Evolutionary conservation across 2,329 filamentous ascomycete species (phyloP), one percentile per base, ranked within the genome.

Genomic region (Calycina herbarum): DNA sequence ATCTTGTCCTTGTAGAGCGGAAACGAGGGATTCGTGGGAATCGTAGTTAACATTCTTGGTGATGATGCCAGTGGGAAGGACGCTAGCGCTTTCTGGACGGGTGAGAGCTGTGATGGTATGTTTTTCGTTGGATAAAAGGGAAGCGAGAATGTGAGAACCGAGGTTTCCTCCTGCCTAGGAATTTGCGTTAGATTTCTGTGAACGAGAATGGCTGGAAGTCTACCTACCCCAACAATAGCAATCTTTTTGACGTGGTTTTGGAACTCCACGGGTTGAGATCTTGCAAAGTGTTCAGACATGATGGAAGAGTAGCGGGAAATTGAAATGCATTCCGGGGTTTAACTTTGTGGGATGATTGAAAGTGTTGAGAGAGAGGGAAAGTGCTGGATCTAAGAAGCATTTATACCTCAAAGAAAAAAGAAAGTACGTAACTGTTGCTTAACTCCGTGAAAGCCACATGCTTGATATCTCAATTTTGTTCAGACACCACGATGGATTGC

Each of bases 1-100:
- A 27, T 88, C 80, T 66, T 88, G 84, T 64, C 78, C 84, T 35
- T 77, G 72, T 2, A 89, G 79, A 2, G 84, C 85, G 0, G 74
- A 72, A 0, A 83, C 77, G 8, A 88, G 71, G 0, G 81, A 78
- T 1, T 73, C 68, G 33, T 79, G 72, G 60, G 81, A 76, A 57
- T 78, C 74, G 68, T 84, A 84, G 70, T 83, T 78, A 24, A 86
- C 77, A 2, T 69, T 64, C 54, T 75, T 78, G 31, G 78, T 70
- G 0, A 75, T 74, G 42, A 84, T 78, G n/a, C 82, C 81, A 2
- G 74, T 24, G 77, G 80, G 0, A 72, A 66, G 3, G 0, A 70
- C 76, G 66, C 68, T 76, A 5, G 73, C 78, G 68, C 82, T 82
- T 56, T 78, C 79, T 2, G 68, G 61, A 57, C 83, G 82, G 1